These are phyloP conservation scores for Podaxis sp. DNA, from an alignment of 768 basidiomycete genomes.

Conservation along the genomic window DNA sequence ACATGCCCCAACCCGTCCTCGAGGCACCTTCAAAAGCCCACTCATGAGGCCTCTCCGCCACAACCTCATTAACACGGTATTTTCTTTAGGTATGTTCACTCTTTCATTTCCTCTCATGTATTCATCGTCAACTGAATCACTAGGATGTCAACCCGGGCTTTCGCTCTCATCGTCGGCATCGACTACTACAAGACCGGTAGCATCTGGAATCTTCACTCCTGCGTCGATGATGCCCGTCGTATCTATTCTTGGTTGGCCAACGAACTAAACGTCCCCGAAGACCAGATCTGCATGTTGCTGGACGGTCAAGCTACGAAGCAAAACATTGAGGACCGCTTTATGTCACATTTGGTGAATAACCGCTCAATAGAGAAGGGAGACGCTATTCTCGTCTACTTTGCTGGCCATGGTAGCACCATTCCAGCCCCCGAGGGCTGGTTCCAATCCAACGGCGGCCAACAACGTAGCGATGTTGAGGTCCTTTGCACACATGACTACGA, in stretches of 20 bases:
- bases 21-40: constrained; percentile 12
- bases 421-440: constrained; percentile 64
- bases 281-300: constrained; percentile 56
- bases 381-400: constrained; percentile 68
- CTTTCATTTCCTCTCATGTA: background rate
- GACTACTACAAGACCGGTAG: constrained; percentile 65
- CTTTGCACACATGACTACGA: constrained; percentile 70
- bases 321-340: constrained; percentile 60
- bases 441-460: constrained; percentile 33
- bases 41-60: background rate
- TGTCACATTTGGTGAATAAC: constrained; percentile 64
- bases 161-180: constrained; percentile 68
- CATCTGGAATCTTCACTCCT: constrained; percentile 68
- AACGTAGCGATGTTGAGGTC: constrained; percentile 43
- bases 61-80: background rate
- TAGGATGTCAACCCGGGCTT: constrained; percentile 42
- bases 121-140: background rate
- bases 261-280: constrained; percentile 55
- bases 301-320: constrained; percentile 61
- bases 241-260: constrained; percentile 58
- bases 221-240: constrained; percentile 61
- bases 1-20: constrained; percentile 8
- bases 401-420: constrained; percentile 68
- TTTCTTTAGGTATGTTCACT: constrained; percentile 6
- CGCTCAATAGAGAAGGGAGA: constrained; percentile 57